Evolutionary conservation across 192 early-diverging fungal species (phyloP), one percentile per base, ranked within the genome.

Genomic region (Ramicandelaber brevisporus): DNA sequence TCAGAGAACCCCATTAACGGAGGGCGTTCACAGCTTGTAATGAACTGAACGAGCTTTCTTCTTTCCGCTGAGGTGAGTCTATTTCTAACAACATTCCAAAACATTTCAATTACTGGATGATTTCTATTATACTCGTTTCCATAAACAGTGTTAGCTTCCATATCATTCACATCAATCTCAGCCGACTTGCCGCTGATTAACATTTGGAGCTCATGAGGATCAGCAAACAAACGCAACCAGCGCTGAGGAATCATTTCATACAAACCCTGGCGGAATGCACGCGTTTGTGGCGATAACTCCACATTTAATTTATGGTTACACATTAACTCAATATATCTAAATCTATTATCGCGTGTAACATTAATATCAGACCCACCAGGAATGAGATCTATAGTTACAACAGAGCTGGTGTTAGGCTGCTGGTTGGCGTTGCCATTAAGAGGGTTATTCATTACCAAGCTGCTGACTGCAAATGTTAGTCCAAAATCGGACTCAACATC

Each of bases 161-260:
- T 53, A 42, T 93, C 82, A 6, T 43, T 53, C 5, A 93, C 32
- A 34, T 86, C 67, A 22, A 97, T 78, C 2, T 65, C 63, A 3
- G 61, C 54, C 4, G 63, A 50, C 26, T 73, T 59, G 14, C 92
- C 92, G 6, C 75, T 78, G 27, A 97, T 34, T 11, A 97, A 62
- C 9, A 77, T 63, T 31, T 85, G 85, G n/a, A 92, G 55, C 50
- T 97, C 90, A 39, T 72, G 61, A 38, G 71, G 69, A 45, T 48
- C 44, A 32, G 84, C 88, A 54, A 97, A 97, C 65, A 97, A 75
- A 20, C 60, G 55, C 18, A 97, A 41, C 88, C 86, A 93, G 36
- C 62, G 57, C 2, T 70, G 61, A n/a, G 77, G 63, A 17, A 97
- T 67, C 25, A 97, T 50, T n/a, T 75, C 59, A 4, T 60, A 59